A percentile compares a stretch with the other conserved stretches of the same genome.
These are phyloP conservation scores for Diplodia scrobiculata DNA, from an alignment of 2,329 filamentous ascomycete species.

Conservation along the genomic window DNA sequence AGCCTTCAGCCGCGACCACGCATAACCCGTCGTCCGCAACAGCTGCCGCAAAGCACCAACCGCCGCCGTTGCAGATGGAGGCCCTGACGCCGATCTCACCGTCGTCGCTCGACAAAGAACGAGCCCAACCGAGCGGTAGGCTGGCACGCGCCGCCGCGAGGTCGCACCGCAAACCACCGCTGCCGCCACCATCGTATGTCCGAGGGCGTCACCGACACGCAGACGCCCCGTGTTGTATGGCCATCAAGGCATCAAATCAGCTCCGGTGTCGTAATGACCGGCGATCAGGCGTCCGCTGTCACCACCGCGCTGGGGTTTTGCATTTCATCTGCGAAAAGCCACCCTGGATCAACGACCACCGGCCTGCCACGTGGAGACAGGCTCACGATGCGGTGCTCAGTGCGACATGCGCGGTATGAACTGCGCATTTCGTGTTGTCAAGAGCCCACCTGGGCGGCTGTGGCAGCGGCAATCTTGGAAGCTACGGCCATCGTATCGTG, in stretches of 20 bases:
- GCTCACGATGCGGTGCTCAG: neutral
- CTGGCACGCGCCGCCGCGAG: neutral
- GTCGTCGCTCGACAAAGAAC: neutral
- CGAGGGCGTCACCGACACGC: neutral
- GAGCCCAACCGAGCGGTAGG: neutral
- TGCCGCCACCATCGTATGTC: neutral
- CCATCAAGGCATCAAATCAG: neutral
- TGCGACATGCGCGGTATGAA: neutral
- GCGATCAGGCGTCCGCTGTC: neutral
- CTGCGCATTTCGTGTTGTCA: neutral
- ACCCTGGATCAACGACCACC: too few species aligned
- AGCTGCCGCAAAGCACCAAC: neutral
- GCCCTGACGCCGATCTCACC: neutral
- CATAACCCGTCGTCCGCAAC: conserved; percentile 11
- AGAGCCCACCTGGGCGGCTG: neutral
- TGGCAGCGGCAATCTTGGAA: neutral
- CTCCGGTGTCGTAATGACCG: neutral
- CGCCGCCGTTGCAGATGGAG: neutral
- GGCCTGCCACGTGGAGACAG: neutral
- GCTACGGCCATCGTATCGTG: neutral
- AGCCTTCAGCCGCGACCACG: conserved; percentile 1
- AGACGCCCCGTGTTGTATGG: conserved; percentile 6
- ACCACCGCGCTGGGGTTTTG: neutral
- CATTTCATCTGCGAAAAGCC: neutral
- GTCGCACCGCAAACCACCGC: neutral